Conservation (phyloP, 371 early-diverging fungal genomes). For the Syncephalis fuscata region DNA sequence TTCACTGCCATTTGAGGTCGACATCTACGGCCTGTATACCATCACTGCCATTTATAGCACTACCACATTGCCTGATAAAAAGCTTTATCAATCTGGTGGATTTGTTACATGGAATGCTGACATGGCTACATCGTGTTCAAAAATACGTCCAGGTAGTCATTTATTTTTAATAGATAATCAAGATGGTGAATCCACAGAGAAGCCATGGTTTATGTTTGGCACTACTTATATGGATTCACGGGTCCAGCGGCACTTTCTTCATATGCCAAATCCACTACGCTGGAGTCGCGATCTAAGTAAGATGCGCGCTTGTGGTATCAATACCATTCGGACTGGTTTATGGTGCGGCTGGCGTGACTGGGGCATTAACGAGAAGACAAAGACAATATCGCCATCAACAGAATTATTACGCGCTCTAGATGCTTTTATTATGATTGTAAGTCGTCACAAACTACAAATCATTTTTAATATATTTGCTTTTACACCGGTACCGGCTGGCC, state of each 20-base stretch:
- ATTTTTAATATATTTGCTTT: conserved; percentile 1
- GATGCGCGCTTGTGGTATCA: neutral
- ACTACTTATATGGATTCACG: conserved; percentile 1
- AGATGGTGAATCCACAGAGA: neutral
- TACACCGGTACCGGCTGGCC: neutral
- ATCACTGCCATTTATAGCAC: too few species aligned
- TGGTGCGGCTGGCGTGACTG: neutral
- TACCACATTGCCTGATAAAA: too few species aligned
- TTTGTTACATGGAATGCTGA: too few species aligned
- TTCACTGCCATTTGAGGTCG: too few species aligned
- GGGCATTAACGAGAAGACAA: neutral
- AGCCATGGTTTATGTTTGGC: neutral
- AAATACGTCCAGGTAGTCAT: too few species aligned
- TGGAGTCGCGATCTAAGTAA: neutral
- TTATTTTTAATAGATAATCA: too few species aligned
- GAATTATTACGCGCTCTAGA: conserved; percentile 1
- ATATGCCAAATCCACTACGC: neutral
- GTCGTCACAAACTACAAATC: neutral
- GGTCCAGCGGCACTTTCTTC: neutral
- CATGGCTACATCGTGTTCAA: too few species aligned
- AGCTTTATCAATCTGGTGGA: too few species aligned
- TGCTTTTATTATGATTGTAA: neutral
- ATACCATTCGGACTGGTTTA: conserved; percentile 2
- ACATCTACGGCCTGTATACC: too few species aligned
- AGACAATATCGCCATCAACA: too few species aligned